phyloP scores from a whole-genome alignment of 169 alveolate genomes.

The Besnoitia besnoiti region DNA sequence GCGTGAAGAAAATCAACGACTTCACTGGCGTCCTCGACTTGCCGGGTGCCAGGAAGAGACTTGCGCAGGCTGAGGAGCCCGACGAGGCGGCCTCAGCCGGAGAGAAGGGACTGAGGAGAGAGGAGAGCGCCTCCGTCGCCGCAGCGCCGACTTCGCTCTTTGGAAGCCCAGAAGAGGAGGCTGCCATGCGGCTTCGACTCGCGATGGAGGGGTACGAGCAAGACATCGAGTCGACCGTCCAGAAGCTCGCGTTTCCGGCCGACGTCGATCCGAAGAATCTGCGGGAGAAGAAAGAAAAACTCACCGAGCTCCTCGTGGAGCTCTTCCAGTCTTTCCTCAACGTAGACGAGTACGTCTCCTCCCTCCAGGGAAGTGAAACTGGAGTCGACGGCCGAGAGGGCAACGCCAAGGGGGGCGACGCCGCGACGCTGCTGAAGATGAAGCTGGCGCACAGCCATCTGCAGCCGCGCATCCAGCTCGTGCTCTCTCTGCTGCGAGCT shows the following conservation, averaged over 20 bases:
- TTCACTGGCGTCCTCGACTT: slow-evolving; percentile 46
- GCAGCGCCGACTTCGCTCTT: neutral
- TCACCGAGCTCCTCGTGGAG: neutral
- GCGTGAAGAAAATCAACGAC: slow-evolving; percentile 34
- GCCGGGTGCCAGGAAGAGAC: slow-evolving; percentile 2
- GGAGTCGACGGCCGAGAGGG: neutral
- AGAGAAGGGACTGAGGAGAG: neutral
- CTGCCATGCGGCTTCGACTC: slow-evolving; percentile 10
- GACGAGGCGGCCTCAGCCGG: neutral
- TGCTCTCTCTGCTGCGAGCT: neutral
- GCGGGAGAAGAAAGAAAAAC: neutral
- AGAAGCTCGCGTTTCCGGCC: neutral
- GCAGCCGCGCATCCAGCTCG: slow-evolving; percentile 30
- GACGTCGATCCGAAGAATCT: neutral
- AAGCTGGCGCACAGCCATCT: slow-evolving; percentile 38
- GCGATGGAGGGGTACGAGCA: slow-evolving; percentile 44
- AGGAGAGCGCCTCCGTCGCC: too few species aligned
- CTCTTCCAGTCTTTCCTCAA: slow-evolving; percentile 36
- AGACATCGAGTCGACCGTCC: slow-evolving; percentile 8
- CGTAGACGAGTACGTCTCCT: slow-evolving; percentile 11
- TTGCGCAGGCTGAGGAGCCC: neutral
- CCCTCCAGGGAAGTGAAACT: neutral
- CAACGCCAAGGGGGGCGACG: neutral
- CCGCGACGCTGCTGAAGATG: slow-evolving; percentile 11
- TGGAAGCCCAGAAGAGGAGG: neutral